Base-by-base conservation (phyloP, 2,329 filamentous ascomycete species). In the Mycosphaerelloides madeirae region DNA sequence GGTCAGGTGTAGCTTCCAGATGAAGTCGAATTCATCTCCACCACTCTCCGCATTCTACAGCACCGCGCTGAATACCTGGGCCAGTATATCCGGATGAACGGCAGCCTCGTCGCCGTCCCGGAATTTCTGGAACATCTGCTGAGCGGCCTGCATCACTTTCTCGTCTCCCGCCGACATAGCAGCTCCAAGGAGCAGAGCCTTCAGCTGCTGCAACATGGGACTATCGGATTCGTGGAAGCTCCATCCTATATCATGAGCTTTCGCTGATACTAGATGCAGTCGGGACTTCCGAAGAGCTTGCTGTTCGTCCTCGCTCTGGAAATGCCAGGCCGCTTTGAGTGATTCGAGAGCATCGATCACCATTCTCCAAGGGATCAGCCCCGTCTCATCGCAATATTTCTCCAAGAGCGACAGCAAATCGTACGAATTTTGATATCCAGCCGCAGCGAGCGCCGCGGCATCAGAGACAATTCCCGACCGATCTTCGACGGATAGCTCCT, bases 161-260 rank as follows among this genome's bases (percentile, higher is more conserved):
- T 37, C 38, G 31, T 46, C 32, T 11, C 44, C 44, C n/a, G 14
- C 15, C 9, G 42, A 38, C 2, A 28, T 38, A 15, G 38, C 38
- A 8, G 38, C 32, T 25, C 25, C 32, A 9, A 46, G 22, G 5
- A 46, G 38, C 6, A 41, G 16, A 13, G 44, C 36, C 3, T 31
- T 25, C 3, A 45, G 31, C 12, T 36, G 25, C 12, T 35, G 29
- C n/a, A 37, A 36, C 6, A 22, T 12, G 31, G 28, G 31, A 3
- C 18, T 14, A n/a, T 45, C 43, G 7, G 14, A 15, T 14, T 20
- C 18, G 12, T 34, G n/a, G 18, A 33, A 25, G 1, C 29, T 25
- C 43, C 37, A 45, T 15, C 37, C 32, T 25, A 41, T 19, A 2
- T 19, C 13, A 11, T 18, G 18, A 11, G 43, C 43, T 31, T 19